Percentiles rank a stretch among this genome's conserved stretches.
phyloP scores from a whole-genome alignment of 495 filamentous ascomycete species.

The Penicillium fimorum region DNA sequence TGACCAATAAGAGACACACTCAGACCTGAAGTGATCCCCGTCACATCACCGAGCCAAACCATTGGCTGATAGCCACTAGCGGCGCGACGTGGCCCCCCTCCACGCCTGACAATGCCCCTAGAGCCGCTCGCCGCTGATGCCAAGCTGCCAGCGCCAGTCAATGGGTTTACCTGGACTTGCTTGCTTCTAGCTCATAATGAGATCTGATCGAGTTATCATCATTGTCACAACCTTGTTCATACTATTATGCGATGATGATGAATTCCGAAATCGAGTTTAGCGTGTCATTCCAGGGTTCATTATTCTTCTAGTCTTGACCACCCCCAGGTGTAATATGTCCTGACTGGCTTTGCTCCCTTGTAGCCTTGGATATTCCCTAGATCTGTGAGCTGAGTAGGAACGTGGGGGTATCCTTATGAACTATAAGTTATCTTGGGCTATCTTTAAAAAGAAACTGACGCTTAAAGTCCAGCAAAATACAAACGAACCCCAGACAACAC shows the following conservation, averaged over 20 bases:
- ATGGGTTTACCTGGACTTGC: conserved; percentile 6
- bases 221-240: neutral
- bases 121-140: conserved; percentile 25
- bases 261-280: neutral
- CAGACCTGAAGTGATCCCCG: conserved; percentile 8
- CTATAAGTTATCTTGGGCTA: neutral
- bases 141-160: conserved; percentile 17
- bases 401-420: neutral
- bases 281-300: neutral
- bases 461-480: neutral
- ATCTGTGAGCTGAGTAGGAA: neutral
- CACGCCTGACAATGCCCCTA: conserved; percentile 26
- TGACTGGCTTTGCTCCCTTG: neutral
- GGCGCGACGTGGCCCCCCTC: conserved; percentile 15
- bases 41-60: conserved; percentile 24
- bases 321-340: neutral
- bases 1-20: conserved; percentile 9
- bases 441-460: neutral
- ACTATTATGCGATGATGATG: neutral
- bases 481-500: neutral
- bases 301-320: neutral
- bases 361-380: neutral
- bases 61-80: conserved; percentile 24
- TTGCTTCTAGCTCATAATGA: neutral
- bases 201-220: neutral